phyloP scores from a whole-genome alignment of 1,284 basidiomycete species.

The Exobasidium rhododendri region DNA sequence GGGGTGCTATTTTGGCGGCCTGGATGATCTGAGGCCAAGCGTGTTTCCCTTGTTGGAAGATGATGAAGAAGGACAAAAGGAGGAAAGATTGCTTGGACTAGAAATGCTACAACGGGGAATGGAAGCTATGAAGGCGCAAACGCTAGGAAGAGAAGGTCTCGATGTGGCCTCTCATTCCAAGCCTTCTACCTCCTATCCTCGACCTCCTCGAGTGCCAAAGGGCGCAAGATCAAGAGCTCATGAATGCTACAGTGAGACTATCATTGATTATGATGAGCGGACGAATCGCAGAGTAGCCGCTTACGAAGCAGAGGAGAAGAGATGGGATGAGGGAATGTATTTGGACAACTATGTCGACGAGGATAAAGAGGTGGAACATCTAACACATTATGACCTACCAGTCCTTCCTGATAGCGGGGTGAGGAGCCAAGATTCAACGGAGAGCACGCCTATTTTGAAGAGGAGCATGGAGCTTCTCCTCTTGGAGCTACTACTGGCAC shows the following conservation, averaged over 20 bases:
- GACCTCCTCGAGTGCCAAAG: neutral
- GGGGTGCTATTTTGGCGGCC: neutral
- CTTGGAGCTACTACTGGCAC: neutral
- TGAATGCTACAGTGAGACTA: conserved; percentile 1
- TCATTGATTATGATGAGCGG: neutral
- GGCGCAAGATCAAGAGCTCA: neutral
- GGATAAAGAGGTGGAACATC: neutral
- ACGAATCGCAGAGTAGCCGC: neutral
- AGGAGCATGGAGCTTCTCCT: neutral
- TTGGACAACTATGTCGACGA: conserved; percentile 5
- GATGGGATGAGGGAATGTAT: conserved; percentile 8
- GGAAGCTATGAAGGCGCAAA: conserved; percentile 1
- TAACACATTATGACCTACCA: neutral
- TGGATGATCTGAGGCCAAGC: neutral
- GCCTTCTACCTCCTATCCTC: neutral
- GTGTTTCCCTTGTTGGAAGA: neutral
- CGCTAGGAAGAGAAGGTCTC: neutral
- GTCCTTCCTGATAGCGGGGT: neutral
- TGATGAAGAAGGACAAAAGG: conserved; percentile 1
- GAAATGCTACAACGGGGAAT: conserved; percentile 6
- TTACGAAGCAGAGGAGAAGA: neutral
- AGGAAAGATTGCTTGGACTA: neutral
- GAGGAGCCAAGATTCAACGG: neutral
- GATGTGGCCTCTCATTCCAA: neutral
- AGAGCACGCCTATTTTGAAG: neutral